These are phyloP conservation scores for Davidsoniella virescens DNA, from an alignment of 2,329 filamentous ascomycete species.

Conservation along the genomic window DNA sequence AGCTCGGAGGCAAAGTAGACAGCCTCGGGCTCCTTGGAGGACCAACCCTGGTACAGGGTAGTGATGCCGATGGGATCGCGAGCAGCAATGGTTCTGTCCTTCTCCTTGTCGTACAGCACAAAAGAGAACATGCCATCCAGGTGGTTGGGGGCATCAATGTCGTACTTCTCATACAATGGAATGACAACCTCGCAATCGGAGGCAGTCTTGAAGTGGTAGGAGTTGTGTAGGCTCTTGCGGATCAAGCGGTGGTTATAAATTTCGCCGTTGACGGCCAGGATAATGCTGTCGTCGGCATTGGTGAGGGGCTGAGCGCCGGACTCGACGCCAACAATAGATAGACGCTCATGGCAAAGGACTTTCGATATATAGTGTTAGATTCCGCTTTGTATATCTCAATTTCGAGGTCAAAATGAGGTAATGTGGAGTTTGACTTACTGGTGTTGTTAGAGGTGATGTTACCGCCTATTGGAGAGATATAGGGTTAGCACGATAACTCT, in stretches of 20 bases:
- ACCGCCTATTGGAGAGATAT: constrained; percentile 44
- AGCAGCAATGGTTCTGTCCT: constrained; percentile 83
- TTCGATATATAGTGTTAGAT: neutral
- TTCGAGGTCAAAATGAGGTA: neutral
- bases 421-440: constrained; percentile 39
- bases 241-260: constrained; percentile 99
- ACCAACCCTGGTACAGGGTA: constrained; percentile 91
- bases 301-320: constrained; percentile 89
- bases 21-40: constrained; percentile 63
- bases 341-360: constrained; percentile 93
- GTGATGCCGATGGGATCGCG: constrained; percentile 95
- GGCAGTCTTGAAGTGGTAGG: constrained; percentile 95
- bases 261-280: constrained; percentile 95
- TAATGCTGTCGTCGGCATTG: constrained; percentile 75
- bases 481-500: constrained; percentile 16
- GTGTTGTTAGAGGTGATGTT: constrained; percentile 82
- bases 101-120: constrained; percentile 89
- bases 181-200: constrained; percentile 99
- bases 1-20: constrained; percentile 96
- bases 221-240: constrained; percentile 66
- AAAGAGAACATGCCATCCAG: constrained; percentile 99
- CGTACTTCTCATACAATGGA: constrained; percentile 86
- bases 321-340: constrained; percentile 95
- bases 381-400: neutral
- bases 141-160: constrained; percentile 76